Evolutionary conservation across 2,329 filamentous ascomycete genomes (phyloP), one percentile per base, ranked within the genome.

Genomic region (Pseudophaeomoniella oleicola): DNA sequence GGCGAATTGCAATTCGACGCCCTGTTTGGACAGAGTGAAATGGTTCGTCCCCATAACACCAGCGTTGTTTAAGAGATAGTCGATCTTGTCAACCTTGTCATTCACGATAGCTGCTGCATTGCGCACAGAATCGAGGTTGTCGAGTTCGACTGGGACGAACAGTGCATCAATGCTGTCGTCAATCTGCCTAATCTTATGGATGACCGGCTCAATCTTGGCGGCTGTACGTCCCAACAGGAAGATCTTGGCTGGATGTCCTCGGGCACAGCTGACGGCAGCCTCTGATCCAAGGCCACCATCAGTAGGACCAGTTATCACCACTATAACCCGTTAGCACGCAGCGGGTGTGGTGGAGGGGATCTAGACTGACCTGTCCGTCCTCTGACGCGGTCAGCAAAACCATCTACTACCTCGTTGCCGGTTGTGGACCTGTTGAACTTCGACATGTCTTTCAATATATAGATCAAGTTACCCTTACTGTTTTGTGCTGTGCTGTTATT

Each of bases 21-120:
- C 54, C 9, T 53, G 43, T n/a, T 48, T 44, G 33, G 48, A 53
- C 17, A 42, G 38, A 12, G 44, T 40, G 19, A 39, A 46, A 3
- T 46, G 35, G 5, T 46, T 38, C 2, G 46, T 16, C 2, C 43
- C 49, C 50, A 57, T 56, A 19, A 56, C 40, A 5, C 54, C 54
- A 4, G 54, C 54, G 35, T 54, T 55, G 39, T 56, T 54, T 29
- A 57, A 51, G 6, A 56, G 37, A 6, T 51, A 42, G 35, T 58
- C 51, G 19, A 57, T 40, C 19, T 42, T 44, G 32, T 49, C 35
- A 9, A 45, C 36, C n/a, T 35, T 33, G 18, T 32, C 15, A 32
- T 40, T 42, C 37, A 53, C 45, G 14, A 44, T 42, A n/a, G 38
- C 40, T 4, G 50, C 49, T 2, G 52, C 52, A 2, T 38, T 34